Conservation (phyloP, 345 rosid species). For the Eutrema yunnanense region DNA sequence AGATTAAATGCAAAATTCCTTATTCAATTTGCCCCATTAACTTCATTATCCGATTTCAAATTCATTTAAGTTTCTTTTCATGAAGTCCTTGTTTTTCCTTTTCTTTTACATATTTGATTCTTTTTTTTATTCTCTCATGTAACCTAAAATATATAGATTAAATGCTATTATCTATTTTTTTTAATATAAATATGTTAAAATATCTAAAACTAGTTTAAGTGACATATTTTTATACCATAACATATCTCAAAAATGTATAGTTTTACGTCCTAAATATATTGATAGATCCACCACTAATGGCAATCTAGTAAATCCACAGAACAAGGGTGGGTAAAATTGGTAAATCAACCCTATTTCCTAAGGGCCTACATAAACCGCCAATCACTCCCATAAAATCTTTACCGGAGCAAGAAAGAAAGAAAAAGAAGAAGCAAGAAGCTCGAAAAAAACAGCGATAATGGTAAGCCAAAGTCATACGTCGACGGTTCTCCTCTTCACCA, state of each 20-base stretch:
- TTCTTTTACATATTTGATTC: not conserved
- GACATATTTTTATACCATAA: not conserved
- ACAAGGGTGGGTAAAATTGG: not conserved
- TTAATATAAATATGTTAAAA: not conserved
- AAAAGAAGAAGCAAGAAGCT: not conserved
- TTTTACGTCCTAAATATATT: not conserved
- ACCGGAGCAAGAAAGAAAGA: not conserved
- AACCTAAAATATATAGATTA: not conserved
- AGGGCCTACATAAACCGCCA: conserved; percentile 24
- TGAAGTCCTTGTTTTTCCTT: not conserved
- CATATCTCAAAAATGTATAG: not conserved
- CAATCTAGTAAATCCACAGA: not conserved
- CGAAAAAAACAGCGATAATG: conserved; percentile 14
- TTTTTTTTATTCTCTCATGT: not conserved
- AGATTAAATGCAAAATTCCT: not conserved
- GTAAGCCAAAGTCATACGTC: conserved; percentile 10
- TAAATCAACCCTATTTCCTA: not conserved
- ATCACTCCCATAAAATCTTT: conserved; percentile 1
- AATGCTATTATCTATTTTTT: not conserved
- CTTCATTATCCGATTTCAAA: not conserved
- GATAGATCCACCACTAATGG: not conserved
- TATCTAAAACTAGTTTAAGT: not conserved
- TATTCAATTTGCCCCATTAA: not conserved
- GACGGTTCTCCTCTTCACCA: conserved; percentile 22
- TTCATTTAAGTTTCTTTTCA: not conserved